Conservation (phyloP, 306 rosid species). For the Abrus precatorius region DNA sequence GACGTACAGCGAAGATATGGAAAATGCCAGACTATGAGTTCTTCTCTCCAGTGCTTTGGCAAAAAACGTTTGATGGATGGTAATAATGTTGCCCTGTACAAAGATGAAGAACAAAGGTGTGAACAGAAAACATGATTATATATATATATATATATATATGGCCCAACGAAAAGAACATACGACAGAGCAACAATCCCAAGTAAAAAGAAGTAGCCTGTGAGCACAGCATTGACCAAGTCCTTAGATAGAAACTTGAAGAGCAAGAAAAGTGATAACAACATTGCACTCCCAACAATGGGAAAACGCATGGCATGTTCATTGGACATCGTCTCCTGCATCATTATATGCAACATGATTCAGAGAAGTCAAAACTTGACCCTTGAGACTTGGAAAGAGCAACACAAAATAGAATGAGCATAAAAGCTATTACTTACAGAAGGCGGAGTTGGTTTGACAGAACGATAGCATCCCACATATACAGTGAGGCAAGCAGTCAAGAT, state of each 20-base stretch:
- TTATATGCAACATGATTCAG: slow-evolving; percentile 28
- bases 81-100: slow-evolving; percentile 77
- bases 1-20: slow-evolving; percentile 80
- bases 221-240: slow-evolving; percentile 84
- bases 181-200: slow-evolving; percentile 86
- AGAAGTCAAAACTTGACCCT: background rate
- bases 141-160: background rate
- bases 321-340: slow-evolving; percentile 86
- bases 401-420: background rate
- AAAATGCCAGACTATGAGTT: slow-evolving; percentile 64
- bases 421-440: slow-evolving; percentile 66
- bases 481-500: slow-evolving; percentile 78
- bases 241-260: slow-evolving; percentile 87
- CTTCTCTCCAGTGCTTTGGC: slow-evolving; percentile 72
- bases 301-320: slow-evolving; percentile 91
- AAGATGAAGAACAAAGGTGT: slow-evolving; percentile 21
- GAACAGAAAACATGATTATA: background rate
- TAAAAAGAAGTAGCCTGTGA: slow-evolving; percentile 81
- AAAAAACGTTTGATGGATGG: slow-evolving; percentile 72
- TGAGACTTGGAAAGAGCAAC: background rate
- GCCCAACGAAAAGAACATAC: slow-evolving; percentile 55
- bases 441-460: slow-evolving; percentile 88
- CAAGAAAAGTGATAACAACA: slow-evolving; percentile 80
- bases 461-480: slow-evolving; percentile 81
- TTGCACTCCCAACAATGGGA: slow-evolving; percentile 90